Percentiles rank a stretch among this genome's conserved stretches.
Conservation (phyloP, 2,329 filamentous ascomycete genomes). For the Alternaria infectoria region DNA sequence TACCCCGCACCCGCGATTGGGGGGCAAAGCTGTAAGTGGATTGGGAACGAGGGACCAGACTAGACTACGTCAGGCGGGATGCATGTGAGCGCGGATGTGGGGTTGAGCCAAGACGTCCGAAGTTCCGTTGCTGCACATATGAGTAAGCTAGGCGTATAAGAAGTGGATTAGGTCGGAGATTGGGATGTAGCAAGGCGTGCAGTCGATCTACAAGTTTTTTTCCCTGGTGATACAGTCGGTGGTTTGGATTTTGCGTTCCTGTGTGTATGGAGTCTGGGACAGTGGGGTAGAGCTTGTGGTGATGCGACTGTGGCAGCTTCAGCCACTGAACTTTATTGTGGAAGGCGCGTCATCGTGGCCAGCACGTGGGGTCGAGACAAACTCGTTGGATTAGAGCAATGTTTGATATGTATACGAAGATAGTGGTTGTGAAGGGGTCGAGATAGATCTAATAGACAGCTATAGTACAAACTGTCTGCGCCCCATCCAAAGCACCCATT, state of each 20-base stretch:
- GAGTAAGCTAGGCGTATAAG: not conserved
- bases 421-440: not conserved
- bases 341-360: not conserved
- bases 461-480: not conserved
- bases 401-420: not conserved
- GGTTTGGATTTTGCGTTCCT: not conserved
- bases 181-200: not conserved
- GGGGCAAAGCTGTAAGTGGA: not conserved
- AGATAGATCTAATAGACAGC: not conserved
- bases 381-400: not conserved
- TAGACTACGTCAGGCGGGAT: not conserved
- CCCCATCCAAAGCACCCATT: not conserved
- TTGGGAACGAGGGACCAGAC: not conserved
- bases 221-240: not conserved
- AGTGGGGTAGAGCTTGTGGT: not conserved
- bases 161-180: not conserved
- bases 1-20: conserved; percentile 14
- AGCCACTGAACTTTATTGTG: not conserved
- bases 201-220: not conserved
- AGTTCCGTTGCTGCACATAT: not conserved
- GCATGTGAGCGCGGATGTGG: not conserved
- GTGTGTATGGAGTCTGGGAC: not conserved
- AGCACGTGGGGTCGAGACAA: not conserved
- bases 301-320: conserved; percentile 2
- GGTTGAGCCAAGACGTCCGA: not conserved